Base-by-base conservation (phyloP, 352 stramenopile species). In the Globisporangium recalcitrans region DNA sequence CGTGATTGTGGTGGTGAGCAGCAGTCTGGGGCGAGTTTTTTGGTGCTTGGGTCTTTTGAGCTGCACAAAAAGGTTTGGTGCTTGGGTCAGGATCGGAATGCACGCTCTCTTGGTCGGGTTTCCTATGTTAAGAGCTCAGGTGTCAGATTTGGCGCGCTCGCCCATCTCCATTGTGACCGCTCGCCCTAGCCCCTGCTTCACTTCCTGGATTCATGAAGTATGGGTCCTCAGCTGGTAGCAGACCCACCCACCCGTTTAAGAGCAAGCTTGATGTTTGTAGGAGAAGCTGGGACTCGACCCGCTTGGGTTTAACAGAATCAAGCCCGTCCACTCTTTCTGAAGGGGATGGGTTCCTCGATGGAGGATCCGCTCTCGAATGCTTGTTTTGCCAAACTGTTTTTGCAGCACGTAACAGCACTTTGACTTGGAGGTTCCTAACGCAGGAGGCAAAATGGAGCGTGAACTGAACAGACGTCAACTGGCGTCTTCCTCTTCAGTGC, bases 1-100 rank as follows among this genome's bases (percentile, higher is more conserved):
- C n/a, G n/a, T n/a, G 31, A 27, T 61, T 32, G 55, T 55, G 31
- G 53, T 60, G 54, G 54, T 29, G 36, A 16, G 49, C 24, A 46
- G 38, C n/a, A 14, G n/a, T 14, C 19, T 40, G 32, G 38, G 38
- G 13, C 36, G 36, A 38, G 22, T 49, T 21, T 27, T 34, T 32
- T 52, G 19, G 26, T 49, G 21, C 48, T 54, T 54, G 48, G 48
- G 14, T 49, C 38, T 21, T 46, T 46, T 14, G 38, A 46, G 38
- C 38, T 5, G 38, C 38, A 46, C 14, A 46, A 46, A 46, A 14
- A 46, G 16, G 7, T 26, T 40, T 60, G 55, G 55, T 53, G 55
- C 55, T 60, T 60, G 55, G 38, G 38, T 21, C 38, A 46, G 38
- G 38, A 46, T 46, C 16, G 38, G 38, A 21, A 46, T 16, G 38